Percentiles rank a stretch among this genome's conserved stretches.
phyloP scores from a whole-genome alignment of 179 eudicot species.

The Monotropa hypopitys region DNA sequence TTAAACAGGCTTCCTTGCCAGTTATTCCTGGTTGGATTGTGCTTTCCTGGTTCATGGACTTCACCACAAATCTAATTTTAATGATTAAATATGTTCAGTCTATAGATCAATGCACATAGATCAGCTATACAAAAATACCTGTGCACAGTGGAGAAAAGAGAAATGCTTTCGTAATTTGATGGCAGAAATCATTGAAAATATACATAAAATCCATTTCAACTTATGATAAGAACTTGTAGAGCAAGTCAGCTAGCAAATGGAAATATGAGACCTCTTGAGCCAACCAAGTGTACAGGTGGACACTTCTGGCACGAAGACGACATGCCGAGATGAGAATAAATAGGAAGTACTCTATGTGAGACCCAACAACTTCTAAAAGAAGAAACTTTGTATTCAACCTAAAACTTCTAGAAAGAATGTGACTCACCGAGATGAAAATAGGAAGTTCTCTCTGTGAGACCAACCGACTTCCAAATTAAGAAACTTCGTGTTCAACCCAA shows the following conservation, averaged over 20 bases:
- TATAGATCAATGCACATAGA: background rate
- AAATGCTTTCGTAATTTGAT: background rate
- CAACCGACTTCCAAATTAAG: background rate
- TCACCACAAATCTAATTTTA: no score
- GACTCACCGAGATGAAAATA: background rate
- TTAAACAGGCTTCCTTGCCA: background rate
- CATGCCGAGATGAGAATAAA: background rate
- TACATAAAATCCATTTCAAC: background rate
- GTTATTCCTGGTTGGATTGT: background rate
- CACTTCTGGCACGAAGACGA: background rate
- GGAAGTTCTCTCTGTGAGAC: background rate
- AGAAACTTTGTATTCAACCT: background rate
- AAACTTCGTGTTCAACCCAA: background rate
- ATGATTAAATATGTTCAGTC: background rate
- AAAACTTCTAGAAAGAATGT: background rate
- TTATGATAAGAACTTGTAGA: background rate
- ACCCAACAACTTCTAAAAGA: background rate
- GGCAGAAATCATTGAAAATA: background rate
- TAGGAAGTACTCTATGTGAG: background rate
- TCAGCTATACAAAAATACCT: background rate
- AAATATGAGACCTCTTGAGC: background rate
- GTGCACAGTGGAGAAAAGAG: background rate
- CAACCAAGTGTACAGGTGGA: background rate
- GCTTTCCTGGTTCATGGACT: background rate
- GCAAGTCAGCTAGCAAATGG: background rate